Conservation (phyloP, 139 green algal genomes). For the Chlamydomonas sphaeroides region DNA sequence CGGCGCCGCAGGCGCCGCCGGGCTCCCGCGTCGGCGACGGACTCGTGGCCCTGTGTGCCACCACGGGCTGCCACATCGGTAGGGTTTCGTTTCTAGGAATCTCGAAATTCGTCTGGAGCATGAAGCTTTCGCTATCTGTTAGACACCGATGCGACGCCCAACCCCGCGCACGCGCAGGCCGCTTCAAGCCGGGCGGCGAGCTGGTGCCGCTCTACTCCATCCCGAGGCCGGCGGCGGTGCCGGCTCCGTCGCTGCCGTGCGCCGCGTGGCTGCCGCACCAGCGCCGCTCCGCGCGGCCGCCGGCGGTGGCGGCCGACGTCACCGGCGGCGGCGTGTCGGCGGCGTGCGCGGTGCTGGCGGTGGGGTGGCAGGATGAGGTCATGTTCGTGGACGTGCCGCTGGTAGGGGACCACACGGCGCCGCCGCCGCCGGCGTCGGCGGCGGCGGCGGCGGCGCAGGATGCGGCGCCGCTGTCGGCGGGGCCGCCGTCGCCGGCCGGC, state of each 20-base stretch:
- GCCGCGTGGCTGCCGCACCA: slow-evolving; percentile 55
- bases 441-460: background rate
- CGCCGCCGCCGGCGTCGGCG: background rate
- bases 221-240: slow-evolving; percentile 32
- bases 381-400: slow-evolving; percentile 61
- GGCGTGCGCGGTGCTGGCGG: slow-evolving; percentile 48
- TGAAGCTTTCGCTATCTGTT: too few relatives aligned
- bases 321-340: background rate
- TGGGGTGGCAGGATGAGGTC: slow-evolving; percentile 54
- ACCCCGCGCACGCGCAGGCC: too few relatives aligned
- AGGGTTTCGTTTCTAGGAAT: too few relatives aligned
- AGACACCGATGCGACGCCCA: too few relatives aligned
- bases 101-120: too few relatives aligned
- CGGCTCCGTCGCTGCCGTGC: background rate
- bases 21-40: slow-evolving; percentile 55
- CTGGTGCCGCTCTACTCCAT: slow-evolving; percentile 58
- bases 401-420: slow-evolving; percentile 53
- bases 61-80: slow-evolving; percentile 52
- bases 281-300: slow-evolving; percentile 10
- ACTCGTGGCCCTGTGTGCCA: slow-evolving; percentile 45
- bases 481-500: background rate
- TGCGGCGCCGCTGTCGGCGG: background rate
- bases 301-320: background rate
- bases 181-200: slow-evolving; percentile 51
- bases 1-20: background rate